These are phyloP conservation scores for Penicillium malachiteum DNA, from an alignment of 495 filamentous ascomycete genomes.

Conservation along the genomic window DNA sequence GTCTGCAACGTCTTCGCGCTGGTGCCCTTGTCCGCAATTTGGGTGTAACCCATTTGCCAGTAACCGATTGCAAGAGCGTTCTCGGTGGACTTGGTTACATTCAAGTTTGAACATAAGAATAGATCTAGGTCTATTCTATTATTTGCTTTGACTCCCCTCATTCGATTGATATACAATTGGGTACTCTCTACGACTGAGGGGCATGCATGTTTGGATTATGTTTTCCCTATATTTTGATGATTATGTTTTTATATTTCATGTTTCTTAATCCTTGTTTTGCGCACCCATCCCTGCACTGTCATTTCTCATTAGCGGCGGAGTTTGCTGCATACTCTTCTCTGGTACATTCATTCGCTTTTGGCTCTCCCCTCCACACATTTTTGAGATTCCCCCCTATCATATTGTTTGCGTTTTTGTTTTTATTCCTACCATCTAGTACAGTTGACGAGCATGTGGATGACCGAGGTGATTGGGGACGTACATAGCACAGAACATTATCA, in stretches of 20 bases:
- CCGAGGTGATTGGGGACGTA: constrained; percentile 19
- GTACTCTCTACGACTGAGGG: neutral
- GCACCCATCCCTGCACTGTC: constrained; percentile 9
- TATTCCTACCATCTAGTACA: constrained; percentile 12
- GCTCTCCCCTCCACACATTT: constrained; percentile 15
- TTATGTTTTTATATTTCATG: constrained; percentile 5
- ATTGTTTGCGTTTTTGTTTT: constrained; percentile 2
- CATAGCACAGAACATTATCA: constrained; percentile 18
- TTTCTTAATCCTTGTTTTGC: neutral
- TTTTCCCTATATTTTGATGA: constrained; percentile 1
- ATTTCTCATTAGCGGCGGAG: constrained; percentile 33
- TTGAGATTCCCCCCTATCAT: constrained; percentile 23
- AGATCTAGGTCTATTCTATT: neutral
- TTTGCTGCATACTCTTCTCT: constrained; percentile 30
- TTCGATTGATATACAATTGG: neutral
- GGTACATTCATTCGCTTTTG: constrained; percentile 26
- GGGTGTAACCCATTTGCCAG: constrained; percentile 60
- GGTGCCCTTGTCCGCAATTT: constrained; percentile 69
- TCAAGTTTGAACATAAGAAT: constrained; percentile 20
- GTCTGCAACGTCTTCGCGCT: constrained; percentile 68
- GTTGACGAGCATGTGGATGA: constrained; percentile 20
- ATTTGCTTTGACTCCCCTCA: constrained; percentile 1
- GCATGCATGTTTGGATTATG: neutral
- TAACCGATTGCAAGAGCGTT: constrained; percentile 57
- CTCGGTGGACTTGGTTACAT: constrained; percentile 62